A percentile compares a stretch with the other conserved stretches of the same genome.
phyloP scores from a whole-genome alignment of 768 basidiomycete genomes.

The Hydnum rufescens region DNA sequence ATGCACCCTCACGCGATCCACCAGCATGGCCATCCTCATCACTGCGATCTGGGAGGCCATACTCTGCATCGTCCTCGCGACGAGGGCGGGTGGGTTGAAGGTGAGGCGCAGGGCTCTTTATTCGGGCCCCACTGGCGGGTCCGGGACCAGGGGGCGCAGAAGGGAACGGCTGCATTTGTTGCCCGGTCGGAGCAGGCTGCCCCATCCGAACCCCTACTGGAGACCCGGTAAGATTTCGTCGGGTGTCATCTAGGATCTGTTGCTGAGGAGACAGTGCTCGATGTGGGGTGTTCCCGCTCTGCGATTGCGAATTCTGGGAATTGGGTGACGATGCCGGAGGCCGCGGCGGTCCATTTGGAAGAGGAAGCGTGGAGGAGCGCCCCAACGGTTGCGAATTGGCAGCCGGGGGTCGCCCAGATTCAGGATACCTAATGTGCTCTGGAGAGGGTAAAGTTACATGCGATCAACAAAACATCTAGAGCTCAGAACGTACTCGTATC shows the following conservation, averaged over 20 bases:
- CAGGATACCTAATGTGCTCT: slow-evolving; percentile 60
- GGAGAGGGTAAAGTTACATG: neutral
- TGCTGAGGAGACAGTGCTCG: slow-evolving; percentile 12
- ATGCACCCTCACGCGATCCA: neutral
- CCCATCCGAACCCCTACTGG: neutral
- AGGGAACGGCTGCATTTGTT: slow-evolving; percentile 7
- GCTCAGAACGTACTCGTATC: slow-evolving; percentile 62
- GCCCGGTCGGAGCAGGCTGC: neutral
- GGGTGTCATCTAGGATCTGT: slow-evolving; percentile 4
- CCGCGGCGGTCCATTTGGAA: neutral
- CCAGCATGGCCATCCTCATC: neutral
- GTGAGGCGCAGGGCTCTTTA: neutral
- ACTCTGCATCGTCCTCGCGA: neutral
- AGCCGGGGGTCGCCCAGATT: neutral
- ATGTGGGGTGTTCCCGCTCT: neutral
- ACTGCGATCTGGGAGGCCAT: neutral
- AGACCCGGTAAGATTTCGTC: slow-evolving; percentile 4
- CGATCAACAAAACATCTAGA: too few species aligned
- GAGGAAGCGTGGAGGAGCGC: neutral
- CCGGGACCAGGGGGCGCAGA: neutral
- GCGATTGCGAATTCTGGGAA: slow-evolving; percentile 5
- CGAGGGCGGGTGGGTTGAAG: slow-evolving; percentile 3
- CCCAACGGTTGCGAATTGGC: neutral
- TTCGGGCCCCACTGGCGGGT: neutral
- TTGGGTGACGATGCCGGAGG: slow-evolving; percentile 4